Base-by-base conservation (phyloP, 768 basidiomycete species). In the Pleurotus sapidus region DNA sequence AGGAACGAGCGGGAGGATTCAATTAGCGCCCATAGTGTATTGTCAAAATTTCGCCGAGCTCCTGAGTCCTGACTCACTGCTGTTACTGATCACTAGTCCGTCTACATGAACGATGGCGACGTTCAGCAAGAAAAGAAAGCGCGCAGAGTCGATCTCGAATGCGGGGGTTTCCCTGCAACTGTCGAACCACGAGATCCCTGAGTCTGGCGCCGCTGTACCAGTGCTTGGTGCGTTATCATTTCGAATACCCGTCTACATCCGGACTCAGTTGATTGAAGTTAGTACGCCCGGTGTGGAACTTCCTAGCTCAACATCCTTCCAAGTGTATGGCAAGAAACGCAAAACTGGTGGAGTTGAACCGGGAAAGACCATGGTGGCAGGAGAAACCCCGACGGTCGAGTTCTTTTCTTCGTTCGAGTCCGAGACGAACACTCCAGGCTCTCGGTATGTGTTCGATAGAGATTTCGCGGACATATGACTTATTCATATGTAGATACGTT, bases 321-420 rank as follows among this genome's bases (percentile, higher is more conserved):
- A 75, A 60, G 81, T 83, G 63, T 92, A 88, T 68, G 68, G 66
- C 45, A 83, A 80, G 51, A 77, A 70, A 60, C 63, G 68, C 56
- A 77, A 74, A 65, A 68, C 65, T 27, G 48, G 57, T 50, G 61
- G 54, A 6, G 11, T 18, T 8, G 51, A 56, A 40, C 56, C 5
- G 60, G 59, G 48, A 60, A 67, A 49, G 64, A 69, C 48, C 68
- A 71, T 37, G 68, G 76, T 96, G 20, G 91, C 85, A 0, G 95
- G 89, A 4, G 94, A 96, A 74, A 90, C 91, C n/a, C 78, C 86
- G 25, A 77, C 82, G 17, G 83, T 97, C 47, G 93, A 97, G 67
- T 93, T 89, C 72, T 83, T 84, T 61, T 46, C 61, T 7, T 86
- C 90, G 46, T 81, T 77, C 55, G 77, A 83, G 24, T 78, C 82